Conservation (phyloP, 2,329 filamentous ascomycete genomes). For the Exophiala mesophila region DNA sequence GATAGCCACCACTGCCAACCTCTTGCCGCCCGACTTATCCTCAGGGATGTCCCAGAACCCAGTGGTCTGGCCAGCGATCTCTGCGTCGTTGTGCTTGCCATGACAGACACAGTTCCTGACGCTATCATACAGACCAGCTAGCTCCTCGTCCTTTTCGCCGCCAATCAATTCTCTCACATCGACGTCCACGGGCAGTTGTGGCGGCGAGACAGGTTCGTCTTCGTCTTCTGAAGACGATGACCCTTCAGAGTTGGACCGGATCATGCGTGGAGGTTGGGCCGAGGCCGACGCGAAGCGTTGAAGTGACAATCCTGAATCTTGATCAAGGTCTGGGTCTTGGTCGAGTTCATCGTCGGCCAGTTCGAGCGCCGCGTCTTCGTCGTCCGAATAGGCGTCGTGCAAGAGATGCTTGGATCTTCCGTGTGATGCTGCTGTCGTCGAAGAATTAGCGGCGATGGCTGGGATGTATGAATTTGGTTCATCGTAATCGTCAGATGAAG, state of each 20-base stretch:
- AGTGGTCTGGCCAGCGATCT: constrained; percentile 6
- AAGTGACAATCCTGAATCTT: constrained; percentile 13
- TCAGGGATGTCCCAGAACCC: constrained; percentile 18
- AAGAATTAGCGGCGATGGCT: constrained; percentile 1
- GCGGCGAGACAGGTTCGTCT: constrained; percentile 18
- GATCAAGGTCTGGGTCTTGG: constrained; percentile 6
- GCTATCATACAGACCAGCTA: constrained; percentile 19
- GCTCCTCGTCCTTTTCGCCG: constrained; percentile 17
- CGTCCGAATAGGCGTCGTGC: constrained; percentile 18
- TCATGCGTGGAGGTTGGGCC: constrained; percentile 17
- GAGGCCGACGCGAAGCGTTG: constrained; percentile 20
- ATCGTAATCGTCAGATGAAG: constrained; percentile 20
- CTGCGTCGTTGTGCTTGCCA: constrained; percentile 7
- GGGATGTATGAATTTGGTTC: constrained; percentile 10
- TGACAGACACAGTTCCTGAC: constrained; percentile 20
- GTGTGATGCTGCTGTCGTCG: too few relatives aligned
- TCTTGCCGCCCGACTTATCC: constrained; percentile 18
- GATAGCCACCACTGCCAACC: constrained; percentile 18
- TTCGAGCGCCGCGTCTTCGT: constrained; percentile 19
- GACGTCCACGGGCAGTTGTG: constrained; percentile 17
- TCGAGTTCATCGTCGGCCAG: constrained; percentile 18
- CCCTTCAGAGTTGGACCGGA: constrained; percentile 9
- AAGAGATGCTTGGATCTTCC: constrained; percentile 6
- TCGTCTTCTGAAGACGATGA: constrained; percentile 7
- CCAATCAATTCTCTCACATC: constrained; percentile 15